A percentile compares a stretch with the other conserved stretches of the same genome.
Evolutionary conservation across 345 rosid genomes (phyloP).

Genomic region (Moricandia moricandioides): DNA sequence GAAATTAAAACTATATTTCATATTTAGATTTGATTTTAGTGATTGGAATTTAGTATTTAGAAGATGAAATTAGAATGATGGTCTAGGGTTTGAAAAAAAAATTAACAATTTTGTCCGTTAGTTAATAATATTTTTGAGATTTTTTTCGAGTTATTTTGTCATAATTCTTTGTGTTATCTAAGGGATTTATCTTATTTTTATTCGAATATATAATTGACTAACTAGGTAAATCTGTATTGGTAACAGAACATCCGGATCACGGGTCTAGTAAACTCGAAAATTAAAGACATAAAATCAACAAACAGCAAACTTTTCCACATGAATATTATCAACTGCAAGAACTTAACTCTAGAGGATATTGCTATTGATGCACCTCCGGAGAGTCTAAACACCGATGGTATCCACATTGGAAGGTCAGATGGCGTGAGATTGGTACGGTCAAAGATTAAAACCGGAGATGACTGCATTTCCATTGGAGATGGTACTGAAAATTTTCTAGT

Average conservation of each 20-base stretch:
- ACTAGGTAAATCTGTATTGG: not conserved
- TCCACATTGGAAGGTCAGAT: conserved; percentile 47
- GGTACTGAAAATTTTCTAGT: conserved; percentile 40
- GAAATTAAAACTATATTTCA: not conserved
- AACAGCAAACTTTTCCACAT: conserved; percentile 54
- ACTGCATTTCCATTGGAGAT: conserved; percentile 54
- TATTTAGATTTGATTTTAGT: not conserved
- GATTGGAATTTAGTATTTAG: not conserved
- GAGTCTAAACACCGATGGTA: conserved; percentile 61
- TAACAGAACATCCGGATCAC: not conserved
- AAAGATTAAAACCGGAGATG: conserved; percentile 48
- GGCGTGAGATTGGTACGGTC: conserved; percentile 30
- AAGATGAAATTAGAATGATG: not conserved
- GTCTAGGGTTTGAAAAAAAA: not conserved
- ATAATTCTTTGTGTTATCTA: not conserved
- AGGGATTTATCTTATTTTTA: not conserved
- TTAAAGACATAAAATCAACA: conserved; percentile 11
- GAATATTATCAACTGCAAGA: conserved; percentile 38
- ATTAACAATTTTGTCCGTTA: not conserved
- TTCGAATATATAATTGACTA: not conserved
- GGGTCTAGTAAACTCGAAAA: not conserved
- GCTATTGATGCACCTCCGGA: conserved; percentile 36
- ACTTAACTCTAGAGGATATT: conserved; percentile 37
- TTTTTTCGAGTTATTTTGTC: not conserved
- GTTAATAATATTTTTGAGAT: not conserved